Evolutionary conservation across 2,329 filamentous ascomycete species (phyloP).

Genomic region (Fusarium coffeatum): DNA sequence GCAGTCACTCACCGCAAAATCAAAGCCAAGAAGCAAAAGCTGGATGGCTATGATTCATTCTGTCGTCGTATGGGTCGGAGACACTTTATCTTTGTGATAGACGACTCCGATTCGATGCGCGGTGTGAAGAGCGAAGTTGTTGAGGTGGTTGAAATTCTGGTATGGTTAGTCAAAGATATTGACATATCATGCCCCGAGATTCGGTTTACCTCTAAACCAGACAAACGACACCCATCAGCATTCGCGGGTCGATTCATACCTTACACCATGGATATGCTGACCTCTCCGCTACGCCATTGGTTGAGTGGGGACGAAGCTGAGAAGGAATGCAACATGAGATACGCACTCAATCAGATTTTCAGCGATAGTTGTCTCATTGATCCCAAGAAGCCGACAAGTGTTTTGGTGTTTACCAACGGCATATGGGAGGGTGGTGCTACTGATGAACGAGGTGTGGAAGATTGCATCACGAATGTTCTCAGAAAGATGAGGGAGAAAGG

Average conservation of each 20-base stretch:
- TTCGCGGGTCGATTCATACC: background rate
- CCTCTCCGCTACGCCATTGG: background rate
- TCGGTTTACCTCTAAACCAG: slow-evolving; percentile 19
- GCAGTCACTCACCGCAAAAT: background rate
- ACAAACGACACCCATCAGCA: background rate
- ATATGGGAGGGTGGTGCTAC: background rate
- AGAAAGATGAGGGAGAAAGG: background rate
- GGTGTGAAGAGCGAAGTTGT: background rate
- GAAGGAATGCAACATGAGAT: slow-evolving; percentile 12
- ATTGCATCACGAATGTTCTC: slow-evolving; percentile 4
- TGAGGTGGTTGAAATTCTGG: background rate
- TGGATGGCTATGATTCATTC: slow-evolving; percentile 12
- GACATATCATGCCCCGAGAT: slow-evolving; percentile 8
- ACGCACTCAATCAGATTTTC: slow-evolving; percentile 1
- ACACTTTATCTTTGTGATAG: slow-evolving; percentile 28
- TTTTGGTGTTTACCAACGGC: slow-evolving; percentile 25
- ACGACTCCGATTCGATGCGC: slow-evolving; percentile 28
- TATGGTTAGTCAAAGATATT: slow-evolving; percentile 16
- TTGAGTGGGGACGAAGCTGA: background rate
- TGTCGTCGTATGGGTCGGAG: background rate
- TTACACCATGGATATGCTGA: background rate
- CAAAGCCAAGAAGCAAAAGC: background rate
- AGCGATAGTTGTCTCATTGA: background rate
- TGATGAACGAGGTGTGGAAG: background rate
- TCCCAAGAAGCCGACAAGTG: slow-evolving; percentile 1